Percentiles rank a stretch among this genome's conserved stretches.
Evolutionary conservation across 1,284 basidiomycete species (phyloP).

Genomic region (Fomitopsis palustris): DNA sequence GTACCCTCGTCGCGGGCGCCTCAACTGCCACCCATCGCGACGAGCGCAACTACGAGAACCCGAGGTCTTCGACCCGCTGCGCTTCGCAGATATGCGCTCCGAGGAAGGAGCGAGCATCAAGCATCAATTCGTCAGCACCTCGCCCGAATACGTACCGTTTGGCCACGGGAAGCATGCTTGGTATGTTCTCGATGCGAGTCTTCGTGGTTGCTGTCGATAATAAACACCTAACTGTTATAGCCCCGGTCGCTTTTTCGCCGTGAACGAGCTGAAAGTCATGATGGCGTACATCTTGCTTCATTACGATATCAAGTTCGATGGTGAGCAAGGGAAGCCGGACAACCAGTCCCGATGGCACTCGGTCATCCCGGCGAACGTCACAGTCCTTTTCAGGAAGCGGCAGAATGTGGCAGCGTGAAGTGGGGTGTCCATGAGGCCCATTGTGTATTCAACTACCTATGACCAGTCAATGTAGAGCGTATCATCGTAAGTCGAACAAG

Average conservation of each 20-base stretch:
- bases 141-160: conserved; percentile 25
- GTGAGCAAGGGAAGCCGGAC: conserved; percentile 20
- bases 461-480: no score
- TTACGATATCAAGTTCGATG: conserved; percentile 44
- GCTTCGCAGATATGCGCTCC: conserved; percentile 40
- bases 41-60: conserved; percentile 36
- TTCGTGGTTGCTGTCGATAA: background rate
- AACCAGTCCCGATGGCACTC: conserved; percentile 7
- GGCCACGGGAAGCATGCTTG: conserved; percentile 30
- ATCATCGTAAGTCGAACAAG: no score
- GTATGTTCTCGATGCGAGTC: conserved; percentile 12
- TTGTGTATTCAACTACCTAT: background rate
- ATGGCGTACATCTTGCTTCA: conserved; percentile 39
- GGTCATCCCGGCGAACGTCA: conserved; percentile 15
- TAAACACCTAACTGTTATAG: conserved; percentile 13
- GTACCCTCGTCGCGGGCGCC: conserved; percentile 39
- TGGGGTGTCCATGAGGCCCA: background rate
- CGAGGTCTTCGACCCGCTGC: conserved; percentile 41
- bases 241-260: conserved; percentile 46
- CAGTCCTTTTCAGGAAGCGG: background rate
- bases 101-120: conserved; percentile 20
- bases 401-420: background rate
- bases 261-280: conserved; percentile 42
- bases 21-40: conserved; percentile 40
- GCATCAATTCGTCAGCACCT: conserved; percentile 27